Base-by-base conservation (phyloP, 2,329 filamentous ascomycete genomes). In the Colletotrichum paranaense region DNA sequence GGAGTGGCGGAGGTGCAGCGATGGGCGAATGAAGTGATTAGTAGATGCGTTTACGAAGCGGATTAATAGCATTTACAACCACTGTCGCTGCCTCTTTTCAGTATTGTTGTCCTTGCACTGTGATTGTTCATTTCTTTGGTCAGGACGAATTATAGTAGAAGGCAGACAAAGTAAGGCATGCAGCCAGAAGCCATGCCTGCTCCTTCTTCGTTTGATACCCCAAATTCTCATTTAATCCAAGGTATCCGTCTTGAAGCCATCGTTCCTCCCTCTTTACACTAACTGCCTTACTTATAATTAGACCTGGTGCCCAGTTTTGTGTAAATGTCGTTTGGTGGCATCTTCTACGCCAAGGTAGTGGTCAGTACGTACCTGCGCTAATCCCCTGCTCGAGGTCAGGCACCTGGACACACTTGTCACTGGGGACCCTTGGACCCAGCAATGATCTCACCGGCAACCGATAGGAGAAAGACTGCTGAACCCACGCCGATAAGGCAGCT, bases 381-480 rank as follows among this genome's bases (percentile, higher is more conserved):
- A 28, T 32, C 42, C 24, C 22, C 46, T 52, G 59, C 59, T 49
- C 42, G 8, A 49, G 42, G 19, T 49, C 19, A 49, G 42, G 19
- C 42, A 19, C 42, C 42, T n/a, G 42, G 7, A 22, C 8, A n/a
- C 42, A 22, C 42, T 49, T 42, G 38, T 42, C 38, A 42, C 42
- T 14, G 35, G 55, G 67, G 70, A 46, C 59, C 66, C 66, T 35
- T 49, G 58, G 28, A 52, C 24, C 32, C 49, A 16, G 2, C 35
- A 59, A 59, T 72, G 70, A 73, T 73, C 70, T 73, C 70, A 73
- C 56, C 53, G 42, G 70, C 70, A 73, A 70, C 70, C 70, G 67
- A 73, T 65, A 73, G 70, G 70, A 60, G 53, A n/a, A 24, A 32
- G 19, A 49, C 59, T 12, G 67, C 42, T 60, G 19, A 30, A 49